Base-by-base conservation (phyloP, 768 basidiomycete genomes). In the Termitomyces sp. region DNA sequence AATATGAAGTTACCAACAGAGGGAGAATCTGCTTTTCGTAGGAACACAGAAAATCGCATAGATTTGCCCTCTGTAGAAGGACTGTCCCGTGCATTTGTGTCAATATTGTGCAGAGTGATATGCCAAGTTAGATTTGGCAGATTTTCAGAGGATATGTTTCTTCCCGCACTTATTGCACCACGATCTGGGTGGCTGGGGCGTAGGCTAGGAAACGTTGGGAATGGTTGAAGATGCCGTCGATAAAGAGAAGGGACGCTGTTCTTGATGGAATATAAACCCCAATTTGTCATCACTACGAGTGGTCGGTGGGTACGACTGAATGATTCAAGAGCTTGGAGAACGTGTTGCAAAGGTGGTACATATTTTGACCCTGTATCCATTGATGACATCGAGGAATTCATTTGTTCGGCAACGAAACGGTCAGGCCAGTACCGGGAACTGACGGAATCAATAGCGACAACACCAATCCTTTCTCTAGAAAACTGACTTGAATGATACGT, bases 401-500 rank as follows among this genome's bases (percentile, higher is more conserved):
- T 60, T 62, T 83, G 83, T 68, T 92, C 90, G 32, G 72, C 71
- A 40, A 75, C 73, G 66, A 84, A 86, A 43, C 87, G 82, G 67
- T 94, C 91, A 3, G 78, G 60, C 92, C 92, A 94, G 70, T 90
- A 82, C 65, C 87, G 90, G 0, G 88, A 68, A 67, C 86, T 86
- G 57, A 91, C 69, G 14, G 90, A 91, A 70, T 94, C 92, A 47
- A 94, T 74, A 10, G 82, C 83, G 38, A 94, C 70, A 54, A 91
- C 63, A 6, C 84, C 85, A 11, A 93, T 76, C 59, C 85, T 84
- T 33, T 74, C 69, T 44, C 80, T 69, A 33, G 79, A 74, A 58
- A 86, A 76, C 53, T 74, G 70, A 18, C 67, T 66, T 3, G 71
- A 65, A 62, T 86, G 83, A 63, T 85, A 85, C 3, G 68, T 66